Base-by-base conservation (phyloP, 2,329 filamentous ascomycete genomes). In the Hymenoscyphus albidus region DNA sequence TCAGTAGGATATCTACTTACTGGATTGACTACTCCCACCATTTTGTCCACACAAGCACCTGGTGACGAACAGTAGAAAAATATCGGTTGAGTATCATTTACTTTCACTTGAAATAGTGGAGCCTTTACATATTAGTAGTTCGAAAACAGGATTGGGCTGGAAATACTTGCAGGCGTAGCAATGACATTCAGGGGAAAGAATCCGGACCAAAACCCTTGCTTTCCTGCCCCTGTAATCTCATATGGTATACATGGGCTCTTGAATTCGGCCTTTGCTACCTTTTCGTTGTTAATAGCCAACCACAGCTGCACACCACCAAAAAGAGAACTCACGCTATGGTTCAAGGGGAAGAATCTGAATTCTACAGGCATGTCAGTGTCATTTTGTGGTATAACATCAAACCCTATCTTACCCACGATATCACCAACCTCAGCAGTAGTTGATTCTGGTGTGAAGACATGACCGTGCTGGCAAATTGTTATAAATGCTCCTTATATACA, bases 11-110 rank as follows among this genome's bases (percentile, higher is more conserved):
- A 18, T 38, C 9, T 62, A 39, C 64, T 80, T 78, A 87, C 84
- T 9, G 88, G 83, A 72, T 93, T 94, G 70, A 94, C 88, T 0
- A 85, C 88, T 2, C 90, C 90, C n/a, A 94, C 83, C 90, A 93
- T 94, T 38, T 84, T 81, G 60, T 88, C 82, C 2, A 67, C 80
- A 71, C 91, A 94, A 0, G 88, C 90, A 0, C 80, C 82, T 0
- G 85, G 81, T 0, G 88, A 89, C 0, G 87, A 84, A 68, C 88
- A 92, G 74, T 92, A 92, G 75, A 84, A 90, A 74, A 88, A 91
- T 6, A 87, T 82, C 0, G 89, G 88, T 18, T 82, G 74, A 0
- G 85, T 88, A 69, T 87, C 79, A 69, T 89, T 89, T 64, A 91
- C 78, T 14, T 69, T 70, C n/a, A 83, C 71, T 55, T 74, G 71